Conservation (phyloP, 2,329 filamentous ascomycete species). For the Clarireedia sp. region DNA sequence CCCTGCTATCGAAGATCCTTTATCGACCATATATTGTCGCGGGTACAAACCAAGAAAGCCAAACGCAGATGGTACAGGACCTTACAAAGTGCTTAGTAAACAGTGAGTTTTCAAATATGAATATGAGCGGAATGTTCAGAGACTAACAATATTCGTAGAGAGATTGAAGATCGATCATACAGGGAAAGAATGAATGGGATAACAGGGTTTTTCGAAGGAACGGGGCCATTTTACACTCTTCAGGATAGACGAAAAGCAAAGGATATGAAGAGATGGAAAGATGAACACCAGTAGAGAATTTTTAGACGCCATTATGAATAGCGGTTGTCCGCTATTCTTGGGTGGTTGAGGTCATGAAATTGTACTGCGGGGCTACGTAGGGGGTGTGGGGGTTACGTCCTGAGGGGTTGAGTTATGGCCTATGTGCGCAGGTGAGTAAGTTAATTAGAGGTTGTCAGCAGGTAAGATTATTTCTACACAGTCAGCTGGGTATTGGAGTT, state of each 20-base stretch:
- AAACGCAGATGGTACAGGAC: neutral
- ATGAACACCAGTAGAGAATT: too few relatives aligned
- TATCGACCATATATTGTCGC: neutral
- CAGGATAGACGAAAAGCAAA: neutral
- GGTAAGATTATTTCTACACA: too few relatives aligned
- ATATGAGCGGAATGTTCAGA: neutral
- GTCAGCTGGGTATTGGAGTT: too few relatives aligned
- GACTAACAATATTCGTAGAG: neutral
- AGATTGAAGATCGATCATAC: neutral
- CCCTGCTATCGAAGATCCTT: neutral
- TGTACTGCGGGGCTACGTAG: too few relatives aligned
- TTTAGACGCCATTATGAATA: too few relatives aligned
- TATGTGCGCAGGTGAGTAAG: too few relatives aligned
- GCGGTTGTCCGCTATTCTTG: too few relatives aligned
- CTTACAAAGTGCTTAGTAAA: neutral
- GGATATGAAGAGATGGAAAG: neutral
- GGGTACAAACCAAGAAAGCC: neutral
- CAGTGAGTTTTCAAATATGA: neutral
- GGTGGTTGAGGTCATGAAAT: too few relatives aligned
- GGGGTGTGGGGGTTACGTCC: too few relatives aligned
- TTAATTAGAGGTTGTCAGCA: too few relatives aligned
- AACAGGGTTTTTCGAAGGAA: neutral
- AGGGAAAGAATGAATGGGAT: neutral
- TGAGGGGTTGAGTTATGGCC: too few relatives aligned
- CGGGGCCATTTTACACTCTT: neutral